Conservation (phyloP, 768 basidiomycete genomes). For the Boletales sp. region DNA sequence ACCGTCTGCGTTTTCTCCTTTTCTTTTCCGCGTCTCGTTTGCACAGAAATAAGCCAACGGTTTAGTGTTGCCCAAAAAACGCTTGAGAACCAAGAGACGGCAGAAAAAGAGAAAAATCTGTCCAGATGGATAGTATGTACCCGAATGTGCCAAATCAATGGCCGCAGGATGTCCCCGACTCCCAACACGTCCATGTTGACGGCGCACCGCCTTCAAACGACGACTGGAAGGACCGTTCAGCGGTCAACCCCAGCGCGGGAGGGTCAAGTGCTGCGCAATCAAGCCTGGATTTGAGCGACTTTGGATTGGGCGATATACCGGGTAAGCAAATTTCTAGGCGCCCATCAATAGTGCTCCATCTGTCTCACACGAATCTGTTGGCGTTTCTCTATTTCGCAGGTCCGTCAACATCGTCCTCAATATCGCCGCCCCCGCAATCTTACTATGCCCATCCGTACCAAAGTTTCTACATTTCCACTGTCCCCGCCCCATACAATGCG, state of each 20-base stretch:
- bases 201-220: constrained; percentile 29
- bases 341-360: constrained; percentile 16
- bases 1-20: constrained; percentile 35
- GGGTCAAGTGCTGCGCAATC: constrained; percentile 31
- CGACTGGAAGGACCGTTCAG: constrained; percentile 39
- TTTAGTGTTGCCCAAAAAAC: constrained; percentile 40
- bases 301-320: constrained; percentile 39
- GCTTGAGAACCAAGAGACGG: constrained; percentile 38
- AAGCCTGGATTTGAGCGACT: constrained; percentile 40
- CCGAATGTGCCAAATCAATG: constrained; percentile 41
- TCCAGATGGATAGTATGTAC: constrained; percentile 46
- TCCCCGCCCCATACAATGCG: constrained; percentile 48
- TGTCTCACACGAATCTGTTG: constrained; percentile 2
- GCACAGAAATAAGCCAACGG: constrained; percentile 41
- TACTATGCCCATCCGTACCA: constrained; percentile 42
- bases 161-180: constrained; percentile 36
- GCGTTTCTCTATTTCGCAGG: constrained; percentile 17
- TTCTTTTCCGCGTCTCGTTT: constrained; percentile 35
- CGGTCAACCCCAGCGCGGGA: constrained; percentile 20
- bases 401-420: constrained; percentile 39
- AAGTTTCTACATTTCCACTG: constrained; percentile 38
- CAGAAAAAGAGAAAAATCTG: constrained; percentile 40
- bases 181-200: constrained; percentile 32
- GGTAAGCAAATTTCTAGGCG: constrained; percentile 38
- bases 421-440: constrained; percentile 38